phyloP scores from a whole-genome alignment of 2,329 filamentous ascomycete genomes.

The Fusarium piperis region DNA sequence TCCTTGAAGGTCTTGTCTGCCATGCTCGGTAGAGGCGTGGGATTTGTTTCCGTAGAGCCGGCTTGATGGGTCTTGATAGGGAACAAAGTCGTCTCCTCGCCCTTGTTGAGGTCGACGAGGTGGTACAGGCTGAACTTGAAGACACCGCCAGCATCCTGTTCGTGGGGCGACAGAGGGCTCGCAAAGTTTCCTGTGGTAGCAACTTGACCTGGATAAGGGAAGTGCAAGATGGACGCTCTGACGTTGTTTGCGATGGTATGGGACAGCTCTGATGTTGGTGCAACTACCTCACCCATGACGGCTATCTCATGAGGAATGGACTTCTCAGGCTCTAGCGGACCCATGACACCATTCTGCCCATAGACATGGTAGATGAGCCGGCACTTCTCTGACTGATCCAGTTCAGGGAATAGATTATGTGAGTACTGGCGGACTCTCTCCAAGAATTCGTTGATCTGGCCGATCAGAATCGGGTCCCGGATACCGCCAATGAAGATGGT shows the following conservation, averaged over 20 bases:
- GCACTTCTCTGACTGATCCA: slow-evolving; percentile 43
- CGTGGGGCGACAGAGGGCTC: slow-evolving; percentile 34
- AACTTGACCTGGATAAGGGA: slow-evolving; percentile 56
- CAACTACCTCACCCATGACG: slow-evolving; percentile 57
- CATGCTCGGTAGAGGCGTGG: neutral
- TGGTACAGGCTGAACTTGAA: slow-evolving; percentile 59
- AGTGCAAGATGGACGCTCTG: slow-evolving; percentile 55
- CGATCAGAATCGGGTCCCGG: slow-evolving; percentile 57
- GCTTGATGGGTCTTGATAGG: neutral
- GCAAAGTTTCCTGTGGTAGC: slow-evolving; percentile 62
- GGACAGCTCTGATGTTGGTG: slow-evolving; percentile 54
- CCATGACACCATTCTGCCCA: slow-evolving; percentile 52
- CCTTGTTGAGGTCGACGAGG: slow-evolving; percentile 51
- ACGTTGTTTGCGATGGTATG: slow-evolving; percentile 53
- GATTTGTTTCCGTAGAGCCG: neutral
- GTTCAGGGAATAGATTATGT: slow-evolving; percentile 33
- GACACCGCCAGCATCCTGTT: slow-evolving; percentile 46
- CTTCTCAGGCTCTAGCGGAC: slow-evolving; percentile 39
- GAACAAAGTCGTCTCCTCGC: slow-evolving; percentile 13
- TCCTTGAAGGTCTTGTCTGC: neutral
- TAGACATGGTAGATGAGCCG: slow-evolving; percentile 57
- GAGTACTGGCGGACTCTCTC: slow-evolving; percentile 39
- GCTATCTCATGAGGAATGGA: slow-evolving; percentile 52
- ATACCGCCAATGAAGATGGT: slow-evolving; percentile 57
- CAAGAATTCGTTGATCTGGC: slow-evolving; percentile 51